phyloP scores from a whole-genome alignment of 2,329 filamentous ascomycete species.

The Penicillium sp. region DNA sequence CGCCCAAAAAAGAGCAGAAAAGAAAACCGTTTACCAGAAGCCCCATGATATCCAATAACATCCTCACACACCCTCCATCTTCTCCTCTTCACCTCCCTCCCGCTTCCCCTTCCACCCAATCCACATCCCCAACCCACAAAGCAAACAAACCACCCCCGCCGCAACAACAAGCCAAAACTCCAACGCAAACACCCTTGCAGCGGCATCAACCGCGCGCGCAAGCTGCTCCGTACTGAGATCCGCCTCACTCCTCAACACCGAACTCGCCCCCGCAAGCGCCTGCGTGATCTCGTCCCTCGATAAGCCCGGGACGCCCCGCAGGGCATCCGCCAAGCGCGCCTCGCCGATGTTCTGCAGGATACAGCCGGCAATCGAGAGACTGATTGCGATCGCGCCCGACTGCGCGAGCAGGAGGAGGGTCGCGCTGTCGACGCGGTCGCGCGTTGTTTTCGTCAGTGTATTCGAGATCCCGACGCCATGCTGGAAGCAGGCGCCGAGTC shows the following conservation, averaged over 20 bases:
- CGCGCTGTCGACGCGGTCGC: constrained; percentile 5
- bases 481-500: constrained; percentile 13
- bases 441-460: background rate
- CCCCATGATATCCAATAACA: too few species aligned
- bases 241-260: background rate
- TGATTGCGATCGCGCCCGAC: constrained; percentile 7
- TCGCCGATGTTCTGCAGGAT: constrained; percentile 16
- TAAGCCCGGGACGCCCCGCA: background rate
- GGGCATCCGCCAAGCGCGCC: background rate
- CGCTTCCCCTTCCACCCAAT: background rate
- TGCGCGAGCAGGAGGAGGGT: constrained; percentile 10
- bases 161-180: constrained; percentile 14
- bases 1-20: too few species aligned
- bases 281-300: constrained; percentile 3
- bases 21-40: too few species aligned
- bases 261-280: constrained; percentile 13
- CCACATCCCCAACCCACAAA: constrained; percentile 15
- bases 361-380: constrained; percentile 1
- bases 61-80: too few species aligned
- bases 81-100: too few species aligned
- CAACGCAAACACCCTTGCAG: constrained; percentile 1
- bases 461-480: constrained; percentile 15
- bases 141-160: constrained; percentile 6
- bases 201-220: background rate
- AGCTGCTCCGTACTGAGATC: background rate